phyloP scores from a whole-genome alignment of 140 eudicot genomes.

The Stevia rebaudiana region DNA sequence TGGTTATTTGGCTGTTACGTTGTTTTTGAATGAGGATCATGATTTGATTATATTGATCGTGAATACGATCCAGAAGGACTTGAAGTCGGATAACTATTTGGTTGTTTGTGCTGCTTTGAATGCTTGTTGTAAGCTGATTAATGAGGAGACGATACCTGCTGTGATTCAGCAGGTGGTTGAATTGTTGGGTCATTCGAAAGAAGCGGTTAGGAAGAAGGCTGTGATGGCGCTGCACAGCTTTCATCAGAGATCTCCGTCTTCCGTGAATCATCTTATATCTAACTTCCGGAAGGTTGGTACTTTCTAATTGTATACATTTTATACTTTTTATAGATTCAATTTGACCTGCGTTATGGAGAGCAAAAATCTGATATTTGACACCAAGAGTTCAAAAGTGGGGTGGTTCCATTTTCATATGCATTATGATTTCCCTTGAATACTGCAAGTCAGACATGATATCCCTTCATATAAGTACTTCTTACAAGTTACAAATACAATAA shows the following conservation, averaged over 20 bases:
- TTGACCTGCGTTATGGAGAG: conserved; percentile 14
- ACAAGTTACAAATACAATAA: background rate
- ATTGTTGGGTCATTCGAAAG: conserved; percentile 66
- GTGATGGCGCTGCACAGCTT: conserved; percentile 96
- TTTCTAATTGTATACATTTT: background rate
- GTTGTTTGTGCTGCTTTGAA: conserved; percentile 93
- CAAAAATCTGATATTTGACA: background rate
- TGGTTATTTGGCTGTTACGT: conserved; percentile 86
- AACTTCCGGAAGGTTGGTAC: conserved; percentile 63
- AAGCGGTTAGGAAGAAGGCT: conserved; percentile 96
- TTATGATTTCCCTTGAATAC: conserved; percentile 8
- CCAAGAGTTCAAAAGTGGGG: background rate
- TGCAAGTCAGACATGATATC: background rate
- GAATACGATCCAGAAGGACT: conserved; percentile 95
- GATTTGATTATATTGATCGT: conserved; percentile 93
- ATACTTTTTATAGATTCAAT: background rate
- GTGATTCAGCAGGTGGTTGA: conserved; percentile 92
- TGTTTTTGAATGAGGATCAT: conserved; percentile 92
- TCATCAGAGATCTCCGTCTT: conserved; percentile 64
- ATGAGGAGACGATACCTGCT: conserved; percentile 98
- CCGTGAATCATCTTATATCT: conserved; percentile 71
- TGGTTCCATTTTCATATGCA: background rate
- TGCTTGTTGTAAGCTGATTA: conserved; percentile 91
- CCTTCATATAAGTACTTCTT: background rate
- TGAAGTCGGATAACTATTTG: conserved; percentile 85